Conservation (phyloP, 2,329 filamentous ascomycete genomes). For the Alternaria incomplexa region DNA sequence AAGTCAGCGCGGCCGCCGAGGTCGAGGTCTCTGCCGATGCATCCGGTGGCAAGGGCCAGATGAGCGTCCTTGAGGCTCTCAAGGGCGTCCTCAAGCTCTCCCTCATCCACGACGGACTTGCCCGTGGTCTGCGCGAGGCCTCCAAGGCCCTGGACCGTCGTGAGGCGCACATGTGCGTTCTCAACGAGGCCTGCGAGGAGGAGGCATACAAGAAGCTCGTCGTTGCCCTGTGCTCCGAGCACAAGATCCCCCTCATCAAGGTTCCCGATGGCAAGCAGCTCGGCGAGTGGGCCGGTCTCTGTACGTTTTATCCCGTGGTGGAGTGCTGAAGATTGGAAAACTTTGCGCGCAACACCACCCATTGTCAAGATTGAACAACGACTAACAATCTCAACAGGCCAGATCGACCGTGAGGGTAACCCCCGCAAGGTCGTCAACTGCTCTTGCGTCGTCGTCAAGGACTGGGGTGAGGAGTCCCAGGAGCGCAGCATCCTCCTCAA, state of each 20-base stretch:
- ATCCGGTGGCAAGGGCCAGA: conserved; percentile 79
- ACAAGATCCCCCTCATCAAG: conserved; percentile 99
- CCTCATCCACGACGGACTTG: conserved; percentile 99
- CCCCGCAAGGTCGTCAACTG: conserved; percentile 99
- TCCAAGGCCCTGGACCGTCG: conserved; percentile 98
- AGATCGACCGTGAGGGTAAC: conserved; percentile 98
- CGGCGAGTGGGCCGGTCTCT: conserved; percentile 99
- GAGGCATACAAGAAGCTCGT: conserved; percentile 99
- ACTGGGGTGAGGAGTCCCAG: conserved; percentile 99
- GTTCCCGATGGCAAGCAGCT: conserved; percentile 99
- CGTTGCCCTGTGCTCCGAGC: conserved; percentile 97
- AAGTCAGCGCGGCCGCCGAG: conserved; percentile 78
- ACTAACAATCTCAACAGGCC: conserved; percentile 64
- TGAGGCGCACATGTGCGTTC: conserved; percentile 99
- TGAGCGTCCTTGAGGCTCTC: conserved; percentile 97
- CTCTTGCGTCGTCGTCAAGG: conserved; percentile 99
- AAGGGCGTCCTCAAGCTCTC: conserved; percentile 99
- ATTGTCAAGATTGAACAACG: not conserved
- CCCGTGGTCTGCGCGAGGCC: conserved; percentile 96
- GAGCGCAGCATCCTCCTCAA: conserved; percentile 99
- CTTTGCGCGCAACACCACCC: not conserved
- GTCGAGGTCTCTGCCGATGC: conserved; percentile 96
- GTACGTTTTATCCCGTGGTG: conserved; percentile 66
- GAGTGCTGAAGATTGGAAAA: not conserved
- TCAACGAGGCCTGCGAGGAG: conserved; percentile 99